Percentiles rank a stretch among this genome's conserved stretches.
phyloP scores from a whole-genome alignment of 768 basidiomycete genomes.

The Rhodotorula sphaerocarpa region DNA sequence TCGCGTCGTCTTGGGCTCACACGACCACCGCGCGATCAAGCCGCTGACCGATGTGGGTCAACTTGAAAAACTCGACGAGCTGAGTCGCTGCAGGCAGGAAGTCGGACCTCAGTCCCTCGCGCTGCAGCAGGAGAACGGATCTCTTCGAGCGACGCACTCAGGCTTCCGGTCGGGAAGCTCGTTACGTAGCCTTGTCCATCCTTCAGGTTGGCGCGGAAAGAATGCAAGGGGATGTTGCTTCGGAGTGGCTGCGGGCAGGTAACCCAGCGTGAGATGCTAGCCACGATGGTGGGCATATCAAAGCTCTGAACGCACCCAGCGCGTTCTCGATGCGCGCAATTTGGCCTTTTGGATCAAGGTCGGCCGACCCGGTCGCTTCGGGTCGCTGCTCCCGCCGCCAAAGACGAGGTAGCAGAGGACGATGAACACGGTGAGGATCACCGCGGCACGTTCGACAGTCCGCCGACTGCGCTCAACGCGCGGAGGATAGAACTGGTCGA shows the following conservation, averaged over 20 bases:
- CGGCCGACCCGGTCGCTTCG: background rate
- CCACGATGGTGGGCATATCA: no score
- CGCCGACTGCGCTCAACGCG: constrained; percentile 17
- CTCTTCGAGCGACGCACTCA: constrained; percentile 14
- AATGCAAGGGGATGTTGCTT: constrained; percentile 26
- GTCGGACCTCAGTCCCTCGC: background rate
- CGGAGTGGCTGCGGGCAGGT: constrained; percentile 7
- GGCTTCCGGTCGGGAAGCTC: constrained; percentile 27
- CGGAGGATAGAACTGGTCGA: constrained; percentile 22
- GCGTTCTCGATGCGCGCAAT: constrained; percentile 2
- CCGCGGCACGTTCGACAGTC: constrained; percentile 10
- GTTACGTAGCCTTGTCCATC: constrained; percentile 25
- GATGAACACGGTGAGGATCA: background rate
- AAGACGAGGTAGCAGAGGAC: constrained; percentile 8
- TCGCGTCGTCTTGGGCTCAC: constrained; percentile 7
- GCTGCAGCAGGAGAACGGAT: background rate
- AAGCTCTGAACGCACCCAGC: no score
- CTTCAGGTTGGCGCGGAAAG: constrained; percentile 24
- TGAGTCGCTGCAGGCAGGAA: constrained; percentile 15
- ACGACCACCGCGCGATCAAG: constrained; percentile 25
- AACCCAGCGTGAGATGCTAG: no score
- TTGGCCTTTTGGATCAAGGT: constrained; percentile 17
- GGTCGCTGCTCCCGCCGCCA: background rate
- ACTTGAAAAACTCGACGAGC: constrained; percentile 32
- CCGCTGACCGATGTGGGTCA: constrained; percentile 26